These are phyloP conservation scores for Penicillium subrubescens DNA, from an alignment of 495 filamentous ascomycete species.

Conservation along the genomic window DNA sequence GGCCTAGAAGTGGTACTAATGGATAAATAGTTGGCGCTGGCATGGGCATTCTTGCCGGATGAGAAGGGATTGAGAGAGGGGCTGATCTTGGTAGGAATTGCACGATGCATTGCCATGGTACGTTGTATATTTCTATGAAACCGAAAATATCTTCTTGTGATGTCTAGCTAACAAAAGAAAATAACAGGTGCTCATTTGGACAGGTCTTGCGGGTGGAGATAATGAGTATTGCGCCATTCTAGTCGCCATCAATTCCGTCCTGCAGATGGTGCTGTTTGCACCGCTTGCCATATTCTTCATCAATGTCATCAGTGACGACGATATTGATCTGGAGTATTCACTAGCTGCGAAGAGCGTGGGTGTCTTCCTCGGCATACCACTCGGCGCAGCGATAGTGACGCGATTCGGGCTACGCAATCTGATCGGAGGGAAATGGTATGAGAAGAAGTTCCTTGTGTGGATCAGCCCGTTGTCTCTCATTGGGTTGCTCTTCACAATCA, in stretches of 20 bases:
- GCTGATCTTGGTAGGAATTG: conserved; percentile 74
- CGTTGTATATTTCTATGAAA: conserved; percentile 19
- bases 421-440: conserved; percentile 61
- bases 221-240: conserved; percentile 85
- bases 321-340: conserved; percentile 59
- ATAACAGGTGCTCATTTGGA: conserved; percentile 74
- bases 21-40: conserved; percentile 12
- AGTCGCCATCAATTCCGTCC: conserved; percentile 80
- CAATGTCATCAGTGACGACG: conserved; percentile 56
- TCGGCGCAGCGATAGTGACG: conserved; percentile 76
- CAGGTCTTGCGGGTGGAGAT: conserved; percentile 73
- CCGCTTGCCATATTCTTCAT: conserved; percentile 80
- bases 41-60: conserved; percentile 82
- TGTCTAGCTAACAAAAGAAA: background rate
- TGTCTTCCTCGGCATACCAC: conserved; percentile 82
- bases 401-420: conserved; percentile 59
- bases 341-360: conserved; percentile 76
- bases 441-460: conserved; percentile 65
- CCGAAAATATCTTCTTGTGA: background rate
- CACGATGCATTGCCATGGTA: conserved; percentile 81
- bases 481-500: conserved; percentile 81
- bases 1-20: background rate
- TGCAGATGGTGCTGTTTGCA: conserved; percentile 85
- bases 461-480: conserved; percentile 74
- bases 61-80: conserved; percentile 65